Conservation (phyloP, 2,329 filamentous ascomycete species). For the Diaporthe capsici region DNA sequence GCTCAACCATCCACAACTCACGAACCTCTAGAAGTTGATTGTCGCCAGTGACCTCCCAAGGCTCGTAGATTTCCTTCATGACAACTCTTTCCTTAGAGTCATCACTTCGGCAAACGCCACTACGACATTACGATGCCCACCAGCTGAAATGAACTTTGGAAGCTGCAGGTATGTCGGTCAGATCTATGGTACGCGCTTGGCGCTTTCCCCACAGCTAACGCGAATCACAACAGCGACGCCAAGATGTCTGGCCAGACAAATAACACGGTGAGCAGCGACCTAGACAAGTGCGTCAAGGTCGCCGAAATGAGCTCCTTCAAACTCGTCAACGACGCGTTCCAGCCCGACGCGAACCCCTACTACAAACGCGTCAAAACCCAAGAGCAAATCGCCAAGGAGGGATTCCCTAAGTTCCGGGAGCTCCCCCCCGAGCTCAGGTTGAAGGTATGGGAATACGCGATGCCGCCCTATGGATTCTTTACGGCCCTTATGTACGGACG, state of each 20-base stretch:
- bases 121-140: neutral
- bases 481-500: neutral
- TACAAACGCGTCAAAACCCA: neutral
- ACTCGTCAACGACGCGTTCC: neutral
- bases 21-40: too few species aligned
- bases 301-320: neutral
- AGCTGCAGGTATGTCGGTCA: neutral
- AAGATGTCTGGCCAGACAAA: too few species aligned
- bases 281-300: neutral
- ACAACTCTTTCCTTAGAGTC: fast-evolving
- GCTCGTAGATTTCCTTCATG: neutral
- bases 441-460: neutral
- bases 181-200: fast-evolving
- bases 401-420: neutral
- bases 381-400: neutral
- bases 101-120: neutral
- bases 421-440: neutral
- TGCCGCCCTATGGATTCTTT: neutral
- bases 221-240: neutral
- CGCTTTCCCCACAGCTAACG: neutral
- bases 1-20: neutral
- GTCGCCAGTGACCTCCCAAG: neutral
- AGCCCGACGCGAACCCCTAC: neutral
- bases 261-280: too few species aligned
- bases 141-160: neutral